Conservation (phyloP, 2,329 filamentous ascomycete species). For the Seiridium cupressi region DNA sequence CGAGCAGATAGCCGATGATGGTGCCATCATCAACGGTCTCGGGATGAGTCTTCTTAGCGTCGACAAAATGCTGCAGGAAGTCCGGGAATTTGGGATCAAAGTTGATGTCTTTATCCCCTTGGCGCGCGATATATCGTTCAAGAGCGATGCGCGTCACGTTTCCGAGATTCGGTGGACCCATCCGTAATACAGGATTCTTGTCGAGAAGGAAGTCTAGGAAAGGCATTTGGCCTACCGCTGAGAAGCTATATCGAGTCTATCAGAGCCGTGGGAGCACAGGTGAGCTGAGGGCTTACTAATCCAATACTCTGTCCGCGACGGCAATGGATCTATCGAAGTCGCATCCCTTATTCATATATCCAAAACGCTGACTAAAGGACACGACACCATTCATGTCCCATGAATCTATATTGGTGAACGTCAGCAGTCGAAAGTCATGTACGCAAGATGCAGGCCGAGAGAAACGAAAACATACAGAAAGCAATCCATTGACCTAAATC, state of each 20-base stretch:
- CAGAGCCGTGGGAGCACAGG: background rate
- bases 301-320: constrained; percentile 22
- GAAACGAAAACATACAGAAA: constrained; percentile 18
- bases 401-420: constrained; percentile 17
- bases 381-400: constrained; percentile 42
- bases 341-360: constrained; percentile 34
- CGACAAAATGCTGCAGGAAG: constrained; percentile 32
- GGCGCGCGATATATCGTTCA: constrained; percentile 14
- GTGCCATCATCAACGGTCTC: constrained; percentile 25
- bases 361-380: constrained; percentile 37
- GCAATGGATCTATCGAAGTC: constrained; percentile 36
- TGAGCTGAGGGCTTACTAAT: constrained; percentile 17
- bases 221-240: constrained; percentile 24
- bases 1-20: constrained; percentile 24
- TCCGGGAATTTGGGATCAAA: constrained; percentile 19
- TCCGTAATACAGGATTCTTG: constrained; percentile 25
- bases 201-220: constrained; percentile 24
- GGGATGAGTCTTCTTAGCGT: constrained; percentile 25
- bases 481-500: constrained; percentile 24
- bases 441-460: background rate
- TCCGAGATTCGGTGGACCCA: constrained; percentile 20
- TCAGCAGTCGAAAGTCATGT: background rate
- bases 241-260: constrained; percentile 15
- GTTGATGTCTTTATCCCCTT: constrained; percentile 11
- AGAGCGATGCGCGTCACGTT: constrained; percentile 18